Evolutionary conservation across 305 asterid species (phyloP).

Genomic region (Fraxinus baroniana): DNA sequence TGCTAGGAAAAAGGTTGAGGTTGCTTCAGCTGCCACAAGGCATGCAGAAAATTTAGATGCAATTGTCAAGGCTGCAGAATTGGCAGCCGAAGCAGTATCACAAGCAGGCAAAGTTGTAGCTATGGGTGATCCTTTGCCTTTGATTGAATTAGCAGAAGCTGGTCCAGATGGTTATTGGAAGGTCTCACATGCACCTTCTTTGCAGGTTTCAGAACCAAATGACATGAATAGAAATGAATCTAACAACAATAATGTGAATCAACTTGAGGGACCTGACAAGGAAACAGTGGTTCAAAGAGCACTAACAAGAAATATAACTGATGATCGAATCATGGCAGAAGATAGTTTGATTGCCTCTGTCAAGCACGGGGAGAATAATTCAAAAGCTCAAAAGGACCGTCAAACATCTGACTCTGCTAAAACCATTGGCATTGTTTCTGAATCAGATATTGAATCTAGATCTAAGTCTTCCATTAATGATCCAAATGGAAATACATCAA

Average conservation of each 20-base stretch:
- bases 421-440: conserved; percentile 35
- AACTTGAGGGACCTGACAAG: conserved; percentile 39
- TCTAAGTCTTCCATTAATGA: conserved; percentile 22
- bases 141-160: conserved; percentile 65
- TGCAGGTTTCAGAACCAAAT: conserved; percentile 34
- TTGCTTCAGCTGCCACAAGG: conserved; percentile 93
- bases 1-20: conserved; percentile 81
- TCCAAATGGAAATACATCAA: conserved; percentile 27
- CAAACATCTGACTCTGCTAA: conserved; percentile 40
- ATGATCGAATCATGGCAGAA: conserved; percentile 35
- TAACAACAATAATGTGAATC: conserved; percentile 30
- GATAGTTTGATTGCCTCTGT: conserved; percentile 35
- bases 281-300: conserved; percentile 40
- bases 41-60: conserved; percentile 93
- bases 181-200: conserved; percentile 30
- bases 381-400: conserved; percentile 40
- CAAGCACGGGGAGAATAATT: conserved; percentile 40
- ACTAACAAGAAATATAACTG: conserved; percentile 32
- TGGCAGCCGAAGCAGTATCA: conserved; percentile 95
- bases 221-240: conserved; percentile 32
- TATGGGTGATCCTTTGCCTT: conserved; percentile 73
- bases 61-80: conserved; percentile 89
- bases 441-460: conserved; percentile 36
- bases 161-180: conserved; percentile 82
- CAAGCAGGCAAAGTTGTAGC: conserved; percentile 92